Base-by-base conservation (phyloP, 306 rosid genomes). In the Ceratonia siliqua region DNA sequence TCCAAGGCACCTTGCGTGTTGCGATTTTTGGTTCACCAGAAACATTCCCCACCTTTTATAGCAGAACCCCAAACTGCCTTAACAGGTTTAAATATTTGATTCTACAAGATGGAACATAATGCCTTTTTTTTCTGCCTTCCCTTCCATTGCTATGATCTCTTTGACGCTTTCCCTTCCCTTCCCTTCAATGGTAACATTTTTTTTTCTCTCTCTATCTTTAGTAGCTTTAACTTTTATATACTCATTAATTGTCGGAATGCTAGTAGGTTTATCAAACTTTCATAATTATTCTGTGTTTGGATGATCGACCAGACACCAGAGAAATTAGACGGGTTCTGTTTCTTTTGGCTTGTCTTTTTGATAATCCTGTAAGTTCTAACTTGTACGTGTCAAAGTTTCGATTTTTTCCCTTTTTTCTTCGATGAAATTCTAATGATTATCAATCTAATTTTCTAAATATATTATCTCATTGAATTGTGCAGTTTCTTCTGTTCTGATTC, bases 121-220 rank as follows among this genome's bases (percentile, higher is more conserved):
- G 55, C 62, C 17, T 58, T 41, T 57, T 14, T 2, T 14, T 32
- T 46, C 27, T 70, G 24, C 28, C 22, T 68, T 73, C 22, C 28
- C 22, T 22, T 61, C 52, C 57, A 62, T 55, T 32, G 20, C 70
- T 64, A 20, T 25, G 3, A 35, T 78, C 63, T 49, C 70, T 55
- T 36, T 57, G 11, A 50, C 32, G 3, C 36, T 58, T 20, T 83
- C 65, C 14, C 64, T 20, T 83, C 65, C 14, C 64, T 74, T 73
- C 53, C 66, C 77, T 62, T 76, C 54, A 27, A 72, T 66, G 84
- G 87, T 78, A 81, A 52, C 53, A 30, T 45, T 56, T 66, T 18
- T 35, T 27, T 50, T 46, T 45, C 45, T 56, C 62, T 56, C 36
- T 62, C 32, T 49, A 18, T 25, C 21, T 59, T 61, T 38, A 42